phyloP scores from a whole-genome alignment of 257 asterid genomes.

The Cynanchum wilfordii region DNA sequence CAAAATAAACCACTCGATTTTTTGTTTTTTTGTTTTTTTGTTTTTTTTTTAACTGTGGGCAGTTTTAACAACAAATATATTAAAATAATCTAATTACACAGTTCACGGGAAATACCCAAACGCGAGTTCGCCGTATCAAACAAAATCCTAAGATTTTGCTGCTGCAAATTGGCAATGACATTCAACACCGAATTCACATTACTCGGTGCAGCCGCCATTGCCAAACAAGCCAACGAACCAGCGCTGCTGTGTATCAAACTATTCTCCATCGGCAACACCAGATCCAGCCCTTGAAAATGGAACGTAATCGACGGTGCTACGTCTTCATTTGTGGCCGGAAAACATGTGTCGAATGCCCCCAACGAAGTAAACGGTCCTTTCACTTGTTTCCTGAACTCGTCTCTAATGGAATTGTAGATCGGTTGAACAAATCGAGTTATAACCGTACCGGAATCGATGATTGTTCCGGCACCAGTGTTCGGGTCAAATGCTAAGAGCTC shows the following conservation, averaged over 20 bases:
- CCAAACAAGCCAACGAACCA: constrained; percentile 71
- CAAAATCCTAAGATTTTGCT: constrained; percentile 76
- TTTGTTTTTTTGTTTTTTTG: not conserved
- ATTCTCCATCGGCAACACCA: constrained; percentile 74
- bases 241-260: constrained; percentile 77
- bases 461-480: constrained; percentile 71
- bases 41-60: too few species aligned
- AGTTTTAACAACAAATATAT: too few species aligned
- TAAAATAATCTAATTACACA: constrained; percentile 47
- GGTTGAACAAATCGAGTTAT: constrained; percentile 73
- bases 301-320: constrained; percentile 49
- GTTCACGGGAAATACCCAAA: constrained; percentile 75
- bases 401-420: constrained; percentile 46
- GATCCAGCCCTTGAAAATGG: constrained; percentile 57
- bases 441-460: constrained; percentile 90
- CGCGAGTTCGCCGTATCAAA: constrained; percentile 62
- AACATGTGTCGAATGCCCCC: constrained; percentile 89
- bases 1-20: too few species aligned
- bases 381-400: constrained; percentile 62
- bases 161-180: constrained; percentile 86
- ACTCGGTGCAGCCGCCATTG: constrained; percentile 75
- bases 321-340: constrained; percentile 50
- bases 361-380: constrained; percentile 52
- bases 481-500: constrained; percentile 61
- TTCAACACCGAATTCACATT: constrained; percentile 66